These are phyloP conservation scores for Candida coquimbonensis DNA, from an alignment of 805 yeast species.

Conservation along the genomic window DNA sequence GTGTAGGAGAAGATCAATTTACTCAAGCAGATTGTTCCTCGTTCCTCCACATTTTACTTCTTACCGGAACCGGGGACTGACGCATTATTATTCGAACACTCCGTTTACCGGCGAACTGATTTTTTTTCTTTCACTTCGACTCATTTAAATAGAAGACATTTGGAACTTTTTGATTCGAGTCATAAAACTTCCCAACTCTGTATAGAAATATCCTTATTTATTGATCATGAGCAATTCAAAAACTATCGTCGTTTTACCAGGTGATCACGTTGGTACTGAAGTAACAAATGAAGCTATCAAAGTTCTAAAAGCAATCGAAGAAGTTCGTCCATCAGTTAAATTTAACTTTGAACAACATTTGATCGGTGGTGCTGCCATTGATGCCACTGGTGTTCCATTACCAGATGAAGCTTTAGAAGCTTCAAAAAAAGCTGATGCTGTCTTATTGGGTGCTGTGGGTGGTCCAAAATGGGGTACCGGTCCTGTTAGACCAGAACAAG, in stretches of 20 bases:
- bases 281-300: slow-evolving; percentile 86
- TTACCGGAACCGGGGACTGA: background rate
- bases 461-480: slow-evolving; percentile 99
- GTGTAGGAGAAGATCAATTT: too few species aligned
- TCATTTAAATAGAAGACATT: too few species aligned
- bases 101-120: background rate
- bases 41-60: too few species aligned
- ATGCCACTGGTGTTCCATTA: slow-evolving; percentile 89
- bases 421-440: slow-evolving; percentile 85
- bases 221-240: slow-evolving; percentile 28
- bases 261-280: slow-evolving; percentile 96
- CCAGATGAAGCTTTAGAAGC: slow-evolving; percentile 80
- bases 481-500: slow-evolving; percentile 94
- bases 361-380: slow-evolving; percentile 98
- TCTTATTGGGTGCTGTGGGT: slow-evolving; percentile 96
- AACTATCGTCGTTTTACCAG: slow-evolving; percentile 83
- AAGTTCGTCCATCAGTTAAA: slow-evolving; percentile 44
- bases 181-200: background rate
- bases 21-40: too few species aligned
- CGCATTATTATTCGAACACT: background rate
- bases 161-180: too few species aligned
- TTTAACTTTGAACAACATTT: slow-evolving; percentile 78
- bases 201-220: background rate
- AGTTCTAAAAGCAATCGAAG: slow-evolving; percentile 74
- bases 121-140: too few species aligned